Percentiles rank a stretch among this genome's conserved stretches.
phyloP scores from a whole-genome alignment of 2,329 filamentous ascomycete species.

The Taxawa tesnikishii region DNA sequence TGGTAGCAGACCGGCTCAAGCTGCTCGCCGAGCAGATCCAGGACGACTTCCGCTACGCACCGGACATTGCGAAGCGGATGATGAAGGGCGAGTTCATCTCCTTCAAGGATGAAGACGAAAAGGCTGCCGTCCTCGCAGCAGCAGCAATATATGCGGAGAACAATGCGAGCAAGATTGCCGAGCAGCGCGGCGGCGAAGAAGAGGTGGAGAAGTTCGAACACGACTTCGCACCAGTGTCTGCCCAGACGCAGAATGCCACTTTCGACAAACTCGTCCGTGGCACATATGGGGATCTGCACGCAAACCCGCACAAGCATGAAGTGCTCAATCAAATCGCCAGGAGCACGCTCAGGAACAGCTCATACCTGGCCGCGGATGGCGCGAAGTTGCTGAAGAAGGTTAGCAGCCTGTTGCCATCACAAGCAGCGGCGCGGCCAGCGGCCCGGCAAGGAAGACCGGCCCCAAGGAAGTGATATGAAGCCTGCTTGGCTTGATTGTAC shows the following conservation, averaged over 20 bases:
- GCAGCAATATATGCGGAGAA: conserved; percentile 7
- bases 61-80: conserved; percentile 11
- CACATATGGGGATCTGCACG: conserved; percentile 11
- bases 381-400: conserved; percentile 20
- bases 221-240: conserved; percentile 8
- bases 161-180: conserved; percentile 4
- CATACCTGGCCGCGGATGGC: conserved; percentile 15
- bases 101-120: conserved; percentile 10
- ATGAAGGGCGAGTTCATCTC: conserved; percentile 10
- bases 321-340: conserved; percentile 12
- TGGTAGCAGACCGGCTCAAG: conserved; percentile 15
- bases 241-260: conserved; percentile 8
- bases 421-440: conserved; percentile 1
- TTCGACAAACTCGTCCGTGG: conserved; percentile 14
- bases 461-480: conserved; percentile 3
- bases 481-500: background rate
- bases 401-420: conserved; percentile 5
- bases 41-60: conserved; percentile 9
- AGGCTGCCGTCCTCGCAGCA: conserved; percentile 8
- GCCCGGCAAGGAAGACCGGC: conserved; percentile 2
- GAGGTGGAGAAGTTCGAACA: too few species aligned
- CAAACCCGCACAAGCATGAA: conserved; percentile 10
- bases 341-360: conserved; percentile 12
- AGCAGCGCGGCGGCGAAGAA: too few species aligned
- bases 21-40: conserved; percentile 10